Conservation (phyloP, 2,329 filamentous ascomycete species). For the Alternaria sp. region DNA sequence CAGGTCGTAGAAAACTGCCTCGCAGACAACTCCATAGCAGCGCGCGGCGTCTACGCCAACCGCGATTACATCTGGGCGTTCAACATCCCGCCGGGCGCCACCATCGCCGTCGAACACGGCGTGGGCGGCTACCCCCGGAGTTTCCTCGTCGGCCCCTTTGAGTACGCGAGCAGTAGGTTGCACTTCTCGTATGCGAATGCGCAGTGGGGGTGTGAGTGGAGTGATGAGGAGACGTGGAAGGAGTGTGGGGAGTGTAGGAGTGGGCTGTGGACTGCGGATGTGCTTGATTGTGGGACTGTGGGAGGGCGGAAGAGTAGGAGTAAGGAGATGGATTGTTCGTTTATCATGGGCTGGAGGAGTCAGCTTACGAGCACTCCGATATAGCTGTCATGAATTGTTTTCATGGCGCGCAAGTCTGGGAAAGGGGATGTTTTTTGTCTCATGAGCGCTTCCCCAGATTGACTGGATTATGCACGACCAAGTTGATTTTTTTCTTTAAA, state of each 20-base stretch:
- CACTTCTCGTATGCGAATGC: slow-evolving; percentile 17
- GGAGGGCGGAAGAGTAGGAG: slow-evolving; percentile 6
- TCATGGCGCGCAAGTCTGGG: too few relatives aligned
- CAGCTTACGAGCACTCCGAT: slow-evolving; percentile 2
- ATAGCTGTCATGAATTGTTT: too few relatives aligned
- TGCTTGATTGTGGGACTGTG: slow-evolving; percentile 4
- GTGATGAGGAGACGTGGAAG: slow-evolving; percentile 24
- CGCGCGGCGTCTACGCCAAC: slow-evolving; percentile 3
- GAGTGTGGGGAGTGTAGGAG: slow-evolving; percentile 31
- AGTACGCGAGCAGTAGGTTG: not conserved
- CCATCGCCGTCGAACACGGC: slow-evolving; percentile 7
- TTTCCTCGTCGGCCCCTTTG: slow-evolving; percentile 18
- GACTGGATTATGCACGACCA: too few relatives aligned
- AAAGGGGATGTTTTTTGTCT: too few relatives aligned
- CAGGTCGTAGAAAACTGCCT: slow-evolving; percentile 19
- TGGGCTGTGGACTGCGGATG: slow-evolving; percentile 11
- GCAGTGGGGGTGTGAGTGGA: slow-evolving; percentile 22
- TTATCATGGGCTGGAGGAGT: slow-evolving; percentile 19
- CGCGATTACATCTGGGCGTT: not conserved
- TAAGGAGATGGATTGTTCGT: slow-evolving; percentile 25
- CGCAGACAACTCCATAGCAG: not conserved
- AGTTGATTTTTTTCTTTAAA: too few relatives aligned
- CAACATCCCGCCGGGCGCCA: not conserved
- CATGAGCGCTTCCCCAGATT: too few relatives aligned
- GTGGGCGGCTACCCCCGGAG: slow-evolving; percentile 8